Evolutionary conservation across 1,284 basidiomycete species (phyloP), one percentile per base, ranked within the genome.

Genomic region (Kwoniella shivajii): DNA sequence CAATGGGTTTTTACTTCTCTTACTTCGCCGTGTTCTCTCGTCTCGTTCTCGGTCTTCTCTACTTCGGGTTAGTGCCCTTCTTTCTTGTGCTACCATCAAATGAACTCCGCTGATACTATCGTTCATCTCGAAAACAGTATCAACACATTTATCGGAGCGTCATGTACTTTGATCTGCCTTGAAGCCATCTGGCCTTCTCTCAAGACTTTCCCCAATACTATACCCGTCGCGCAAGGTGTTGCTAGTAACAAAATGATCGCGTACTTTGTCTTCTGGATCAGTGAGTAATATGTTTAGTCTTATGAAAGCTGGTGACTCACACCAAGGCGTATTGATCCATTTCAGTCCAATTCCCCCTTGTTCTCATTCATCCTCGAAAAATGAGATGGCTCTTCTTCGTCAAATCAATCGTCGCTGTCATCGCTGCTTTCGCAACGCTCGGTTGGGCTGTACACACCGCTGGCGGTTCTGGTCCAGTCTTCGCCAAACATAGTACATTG

Each of bases 101-200:
- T 41, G 26, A 51, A 16, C 16, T 18, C 47, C 38, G 39, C 50
- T 45, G 34, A 34, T 41, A 13, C n/a, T 34, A 3, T 31, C 34
- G 24, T 34, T 4, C 7, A 24, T 13, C n/a, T n/a, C n/a, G n/a
- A n/a, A n/a, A n/a, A n/a, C 56, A 85, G 85, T 18, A 81, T 86
- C 55, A 83, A 84, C 82, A 84, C 85, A 9, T 86, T 54, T 54
- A 66, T 68, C 54, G 64, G 62, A n/a, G 63, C 63, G 10, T 68
- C 61, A 4, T 70, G 67, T 38, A 68, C 66, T 54, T 49, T 66
- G 29, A 66, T 71, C 78, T 88, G 89, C 84, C 78, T 90, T 39
- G 87, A 88, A 72, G 86, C 88, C 2, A 88, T 90, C 48, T 89
- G 88, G 86, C 88, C 88, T 0, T 85, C 85, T 0, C 79, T 85